These are phyloP conservation scores for Kockovaella imperatae DNA, from an alignment of 768 basidiomycete genomes.

Conservation along the genomic window DNA sequence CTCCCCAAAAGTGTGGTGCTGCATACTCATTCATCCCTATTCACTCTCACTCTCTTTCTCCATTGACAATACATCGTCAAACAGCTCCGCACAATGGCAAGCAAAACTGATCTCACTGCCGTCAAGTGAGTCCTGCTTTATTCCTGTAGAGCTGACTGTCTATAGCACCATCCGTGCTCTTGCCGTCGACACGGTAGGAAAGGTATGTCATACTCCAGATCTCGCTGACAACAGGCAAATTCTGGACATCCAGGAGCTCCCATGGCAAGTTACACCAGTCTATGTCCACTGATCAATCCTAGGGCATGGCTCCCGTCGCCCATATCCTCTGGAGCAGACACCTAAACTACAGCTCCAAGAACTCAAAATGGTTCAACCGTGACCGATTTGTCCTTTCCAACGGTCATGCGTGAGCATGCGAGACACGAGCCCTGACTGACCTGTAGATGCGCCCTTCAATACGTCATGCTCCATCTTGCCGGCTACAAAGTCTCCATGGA, in stretches of 20 bases:
- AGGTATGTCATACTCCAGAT: slow-evolving; percentile 21
- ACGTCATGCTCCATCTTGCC: slow-evolving; percentile 79
- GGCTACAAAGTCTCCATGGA: slow-evolving; percentile 89
- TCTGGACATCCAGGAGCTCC: slow-evolving; percentile 92
- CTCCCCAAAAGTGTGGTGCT: too few relatives aligned
- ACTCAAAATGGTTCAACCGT: slow-evolving; percentile 88
- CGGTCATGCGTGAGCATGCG: slow-evolving; percentile 58
- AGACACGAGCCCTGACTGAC: neutral
- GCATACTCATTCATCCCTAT: too few relatives aligned
- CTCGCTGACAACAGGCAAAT: slow-evolving; percentile 56
- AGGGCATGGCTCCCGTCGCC: slow-evolving; percentile 44
- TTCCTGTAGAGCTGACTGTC: neutral
- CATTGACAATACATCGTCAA: neutral
- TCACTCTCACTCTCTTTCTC: neutral
- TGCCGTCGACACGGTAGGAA: slow-evolving; percentile 45
- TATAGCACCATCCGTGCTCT: slow-evolving; percentile 43
- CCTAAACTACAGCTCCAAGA: slow-evolving; percentile 79
- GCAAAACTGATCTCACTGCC: neutral
- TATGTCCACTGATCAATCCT: neutral
- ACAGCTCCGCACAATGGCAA: neutral
- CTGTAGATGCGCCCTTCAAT: slow-evolving; percentile 80
- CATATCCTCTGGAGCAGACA: slow-evolving; percentile 53
- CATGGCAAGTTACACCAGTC: slow-evolving; percentile 58
- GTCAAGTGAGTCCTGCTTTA: slow-evolving; percentile 1
- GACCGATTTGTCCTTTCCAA: slow-evolving; percentile 96